phyloP scores from a whole-genome alignment of 331 rosid genomes.

The Phaseolus coccineus region DNA sequence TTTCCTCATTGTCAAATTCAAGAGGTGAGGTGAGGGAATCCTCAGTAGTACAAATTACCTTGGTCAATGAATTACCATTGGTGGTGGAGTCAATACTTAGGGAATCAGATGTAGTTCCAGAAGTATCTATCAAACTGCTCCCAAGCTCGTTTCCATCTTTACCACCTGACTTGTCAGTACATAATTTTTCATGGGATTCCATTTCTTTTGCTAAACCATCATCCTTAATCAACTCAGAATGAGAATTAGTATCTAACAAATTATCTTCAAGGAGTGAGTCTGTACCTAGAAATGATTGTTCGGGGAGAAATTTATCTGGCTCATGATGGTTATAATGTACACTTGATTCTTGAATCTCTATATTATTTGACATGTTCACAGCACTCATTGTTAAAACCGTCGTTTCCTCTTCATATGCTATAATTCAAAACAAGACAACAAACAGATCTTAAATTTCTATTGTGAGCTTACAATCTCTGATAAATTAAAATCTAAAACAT shows the following conservation, averaged over 20 bases:
- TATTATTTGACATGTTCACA: conserved; percentile 40
- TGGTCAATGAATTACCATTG: conserved; percentile 38
- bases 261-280: conserved; percentile 39
- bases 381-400: conserved; percentile 29
- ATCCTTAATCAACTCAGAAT: conserved; percentile 40
- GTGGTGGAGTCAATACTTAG: conserved; percentile 17
- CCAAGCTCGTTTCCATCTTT: conserved; percentile 41
- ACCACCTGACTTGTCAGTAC: conserved; percentile 17
- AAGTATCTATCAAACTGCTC: conserved; percentile 14
- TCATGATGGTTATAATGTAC: conserved; percentile 44
- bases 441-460: conserved; percentile 14
- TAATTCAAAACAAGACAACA: conserved; percentile 42
- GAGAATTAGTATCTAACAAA: conserved; percentile 30
- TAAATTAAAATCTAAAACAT: neutral
- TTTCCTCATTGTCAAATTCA: conserved; percentile 48
- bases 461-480: conserved; percentile 9
- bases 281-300: conserved; percentile 43
- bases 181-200: conserved; percentile 36
- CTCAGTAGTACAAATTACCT: conserved; percentile 31
- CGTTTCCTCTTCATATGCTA: conserved; percentile 52
- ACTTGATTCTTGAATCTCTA: conserved; percentile 48
- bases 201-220: conserved; percentile 43
- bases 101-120: conserved; percentile 38
- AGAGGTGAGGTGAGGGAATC: conserved; percentile 39
- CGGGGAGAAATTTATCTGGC: conserved; percentile 33